These are phyloP conservation scores for Trichoderma atroviride DNA, from an alignment of 2,329 filamentous ascomycete species.

Conservation along the genomic window DNA sequence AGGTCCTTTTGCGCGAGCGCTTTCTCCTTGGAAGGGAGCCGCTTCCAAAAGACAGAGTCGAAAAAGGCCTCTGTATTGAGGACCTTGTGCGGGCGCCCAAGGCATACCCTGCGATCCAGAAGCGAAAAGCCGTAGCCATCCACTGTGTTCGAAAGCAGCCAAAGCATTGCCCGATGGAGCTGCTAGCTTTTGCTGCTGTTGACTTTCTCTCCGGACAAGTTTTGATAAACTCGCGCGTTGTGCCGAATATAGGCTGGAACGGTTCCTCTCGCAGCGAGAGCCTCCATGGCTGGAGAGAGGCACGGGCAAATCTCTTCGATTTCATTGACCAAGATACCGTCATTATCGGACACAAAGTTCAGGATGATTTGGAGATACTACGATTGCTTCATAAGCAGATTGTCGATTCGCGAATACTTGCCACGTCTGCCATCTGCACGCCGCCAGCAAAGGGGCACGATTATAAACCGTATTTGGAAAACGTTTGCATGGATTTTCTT, in stretches of 20 bases:
- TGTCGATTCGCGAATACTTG: background rate
- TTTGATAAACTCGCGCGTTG: background rate
- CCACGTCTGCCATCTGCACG: background rate
- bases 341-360: background rate
- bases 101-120: background rate
- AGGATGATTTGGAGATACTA: background rate
- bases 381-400: background rate
- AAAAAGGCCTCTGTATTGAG: background rate
- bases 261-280: background rate
- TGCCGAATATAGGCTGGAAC: background rate
- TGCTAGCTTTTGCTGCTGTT: background rate
- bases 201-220: conserved; percentile 3
- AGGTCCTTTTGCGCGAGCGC: background rate
- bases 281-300: background rate
- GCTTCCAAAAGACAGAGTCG: background rate
- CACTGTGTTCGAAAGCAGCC: background rate
- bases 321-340: background rate
- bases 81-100: background rate
- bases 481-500: background rate
- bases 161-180: background rate
- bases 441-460: background rate
- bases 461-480: background rate
- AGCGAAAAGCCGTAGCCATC: background rate
- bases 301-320: background rate
- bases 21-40: background rate